Evolutionary conservation across 2,329 filamentous ascomycete genomes (phyloP), one percentile per base, ranked within the genome.

Genomic region (Fusarium equiseti): DNA sequence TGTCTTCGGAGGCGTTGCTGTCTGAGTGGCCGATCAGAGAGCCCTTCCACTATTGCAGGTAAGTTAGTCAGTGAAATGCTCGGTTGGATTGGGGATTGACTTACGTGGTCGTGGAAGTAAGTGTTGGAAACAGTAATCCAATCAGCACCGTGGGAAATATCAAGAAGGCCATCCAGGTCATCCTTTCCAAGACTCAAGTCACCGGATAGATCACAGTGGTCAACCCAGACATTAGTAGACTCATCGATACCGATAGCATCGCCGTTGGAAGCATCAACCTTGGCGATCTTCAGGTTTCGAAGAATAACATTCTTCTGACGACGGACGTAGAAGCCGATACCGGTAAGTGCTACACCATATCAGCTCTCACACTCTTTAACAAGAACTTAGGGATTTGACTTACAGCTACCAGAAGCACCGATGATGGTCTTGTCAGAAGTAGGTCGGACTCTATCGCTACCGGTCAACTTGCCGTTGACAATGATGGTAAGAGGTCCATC

Each of bases 111-210:
- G 72, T 76, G 74, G 66, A 76, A 68, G 53, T 62, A 76, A 15
- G 73, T 76, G 70, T 74, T 74, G 13, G 73, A 79, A 62, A 87
- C 77, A 42, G 85, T 90, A 49, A 91, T 77, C 76, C 82, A 91
- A 79, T 92, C 89, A 20, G 85, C 82, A 49, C 83, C 90, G 77
- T 91, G 90, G 32, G 87, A 90, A 48, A 85, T 81, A 69, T 92
- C 90, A 44, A 89, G 79, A 4, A 92, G 85, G 22, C 90, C 90
- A 62, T 92, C 90, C 74, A 91, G 91, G 78, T 88, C 90, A 80
- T 92, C 89, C 81, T 92, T 92, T 29, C 85, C 88, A 73, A 86
- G 81, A 73, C 85, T 82, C 40, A 78, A 73, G 78, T 91, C 86
- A n/a, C 87, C 88, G 4, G 86, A 89, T 2, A 92, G 83, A 66